These are phyloP conservation scores for Malus asiatica DNA, from an alignment of 306 rosid genomes.

Conservation along the genomic window DNA sequence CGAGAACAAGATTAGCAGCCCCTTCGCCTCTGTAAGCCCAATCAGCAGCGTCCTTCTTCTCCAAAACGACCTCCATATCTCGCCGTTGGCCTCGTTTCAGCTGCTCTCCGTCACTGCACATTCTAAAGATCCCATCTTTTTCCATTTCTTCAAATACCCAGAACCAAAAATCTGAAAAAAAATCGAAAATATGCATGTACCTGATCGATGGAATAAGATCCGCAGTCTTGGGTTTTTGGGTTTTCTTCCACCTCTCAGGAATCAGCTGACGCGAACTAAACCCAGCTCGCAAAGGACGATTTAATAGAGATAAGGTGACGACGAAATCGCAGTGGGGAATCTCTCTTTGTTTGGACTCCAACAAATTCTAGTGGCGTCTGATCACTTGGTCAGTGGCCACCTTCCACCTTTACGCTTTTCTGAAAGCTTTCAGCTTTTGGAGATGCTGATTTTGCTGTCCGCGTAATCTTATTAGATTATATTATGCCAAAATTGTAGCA, in stretches of 20 bases:
- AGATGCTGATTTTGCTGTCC: not conserved
- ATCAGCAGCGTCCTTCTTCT: slow-evolving; percentile 44
- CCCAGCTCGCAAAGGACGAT: not conserved
- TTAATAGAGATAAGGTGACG: not conserved
- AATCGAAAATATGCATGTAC: not conserved
- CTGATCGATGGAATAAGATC: not conserved
- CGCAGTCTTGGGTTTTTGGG: not conserved
- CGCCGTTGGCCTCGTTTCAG: slow-evolving; percentile 13
- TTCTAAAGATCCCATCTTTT: not conserved
- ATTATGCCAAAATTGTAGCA: not conserved
- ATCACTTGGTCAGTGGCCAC: not conserved
- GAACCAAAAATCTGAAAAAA: not conserved
- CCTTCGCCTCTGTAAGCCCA: slow-evolving; percentile 97
- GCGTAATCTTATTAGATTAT: not conserved
- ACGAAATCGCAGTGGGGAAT: not conserved
- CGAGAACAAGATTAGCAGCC: slow-evolving; percentile 81
- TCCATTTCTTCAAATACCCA: not conserved
- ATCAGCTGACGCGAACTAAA: not conserved
- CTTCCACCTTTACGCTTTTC: not conserved
- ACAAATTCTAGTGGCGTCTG: not conserved
- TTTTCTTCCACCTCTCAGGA: not conserved
- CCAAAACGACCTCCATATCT: slow-evolving; percentile 46
- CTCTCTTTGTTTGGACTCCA: not conserved
- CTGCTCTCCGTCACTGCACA: not conserved
- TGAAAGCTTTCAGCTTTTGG: not conserved